Percentiles rank a stretch among this genome's conserved stretches.
phyloP scores from a whole-genome alignment of 2,329 filamentous ascomycete species.

The Talaromyces sp. region DNA sequence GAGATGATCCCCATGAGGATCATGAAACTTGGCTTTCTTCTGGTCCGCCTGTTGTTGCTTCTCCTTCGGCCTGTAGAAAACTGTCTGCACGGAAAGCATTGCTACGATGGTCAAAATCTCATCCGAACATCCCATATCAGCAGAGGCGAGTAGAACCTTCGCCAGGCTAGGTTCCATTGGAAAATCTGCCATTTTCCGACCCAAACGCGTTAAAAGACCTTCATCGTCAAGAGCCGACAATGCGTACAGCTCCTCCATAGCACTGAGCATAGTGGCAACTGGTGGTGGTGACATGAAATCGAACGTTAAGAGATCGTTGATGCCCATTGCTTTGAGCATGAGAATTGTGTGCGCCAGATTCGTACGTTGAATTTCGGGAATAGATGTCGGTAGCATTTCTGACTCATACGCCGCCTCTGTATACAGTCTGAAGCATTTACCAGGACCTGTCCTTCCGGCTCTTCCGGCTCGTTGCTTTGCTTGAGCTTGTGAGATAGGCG shows the following conservation, averaged over 20 bases:
- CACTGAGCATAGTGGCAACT: slow-evolving; percentile 95
- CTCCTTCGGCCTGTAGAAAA: slow-evolving; percentile 96
- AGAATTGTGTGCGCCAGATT: slow-evolving; percentile 90
- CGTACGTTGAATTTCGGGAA: slow-evolving; percentile 93
- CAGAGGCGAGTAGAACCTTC: slow-evolving; percentile 83
- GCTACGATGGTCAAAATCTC: slow-evolving; percentile 92
- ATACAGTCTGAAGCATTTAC: slow-evolving; percentile 93
- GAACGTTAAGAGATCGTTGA: slow-evolving; percentile 94
- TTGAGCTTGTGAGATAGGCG: slow-evolving; percentile 93
- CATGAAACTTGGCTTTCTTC: slow-evolving; percentile 97
- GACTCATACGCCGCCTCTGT: slow-evolving; percentile 93
- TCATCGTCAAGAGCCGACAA: slow-evolving; percentile 91
- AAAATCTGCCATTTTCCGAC: slow-evolving; percentile 97
- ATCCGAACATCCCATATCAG: slow-evolving; percentile 84
- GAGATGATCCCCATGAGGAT: slow-evolving; percentile 88
- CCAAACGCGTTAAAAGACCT: slow-evolving; percentile 83
- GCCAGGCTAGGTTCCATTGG: slow-evolving; percentile 80
- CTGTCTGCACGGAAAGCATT: slow-evolving; percentile 80
- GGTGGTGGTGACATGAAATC: slow-evolving; percentile 99
- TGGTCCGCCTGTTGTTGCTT: slow-evolving; percentile 95
- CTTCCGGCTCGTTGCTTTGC: slow-evolving; percentile 91
- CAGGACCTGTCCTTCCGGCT: slow-evolving; percentile 89
- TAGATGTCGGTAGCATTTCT: slow-evolving; percentile 93
- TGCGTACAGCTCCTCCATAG: slow-evolving; percentile 90
- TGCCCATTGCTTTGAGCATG: slow-evolving; percentile 98